Conservation (phyloP, 2,329 filamentous ascomycete species). For the Aspergillus sp. region DNA sequence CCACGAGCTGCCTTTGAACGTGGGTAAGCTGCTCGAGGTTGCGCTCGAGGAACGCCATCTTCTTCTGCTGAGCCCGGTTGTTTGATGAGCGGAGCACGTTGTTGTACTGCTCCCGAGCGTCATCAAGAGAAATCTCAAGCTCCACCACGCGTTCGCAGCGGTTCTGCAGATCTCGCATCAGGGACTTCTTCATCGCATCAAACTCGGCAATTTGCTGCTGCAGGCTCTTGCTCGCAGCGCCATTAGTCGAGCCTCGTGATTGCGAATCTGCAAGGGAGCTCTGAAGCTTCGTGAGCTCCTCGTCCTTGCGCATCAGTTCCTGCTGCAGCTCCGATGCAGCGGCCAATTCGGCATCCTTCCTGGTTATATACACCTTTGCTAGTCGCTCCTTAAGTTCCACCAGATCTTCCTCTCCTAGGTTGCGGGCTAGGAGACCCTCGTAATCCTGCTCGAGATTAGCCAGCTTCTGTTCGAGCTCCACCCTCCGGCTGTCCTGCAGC, state of each 20-base stretch:
- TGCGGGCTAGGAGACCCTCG: slow-evolving; percentile 76
- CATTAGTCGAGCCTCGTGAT: slow-evolving; percentile 57
- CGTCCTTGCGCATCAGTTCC: slow-evolving; percentile 72
- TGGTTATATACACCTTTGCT: slow-evolving; percentile 72
- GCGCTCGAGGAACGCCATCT: slow-evolving; percentile 98
- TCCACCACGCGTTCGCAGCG: slow-evolving; percentile 97
- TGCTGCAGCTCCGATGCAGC: slow-evolving; percentile 74
- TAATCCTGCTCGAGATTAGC: slow-evolving; percentile 77
- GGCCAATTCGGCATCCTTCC: slow-evolving; percentile 70
- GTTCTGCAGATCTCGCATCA: slow-evolving; percentile 98
- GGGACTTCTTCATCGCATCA: slow-evolving; percentile 98
- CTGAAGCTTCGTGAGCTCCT: slow-evolving; percentile 81
- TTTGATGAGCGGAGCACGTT: slow-evolving; percentile 95
- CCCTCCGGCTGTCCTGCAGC: slow-evolving; percentile 64
- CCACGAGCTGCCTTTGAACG: slow-evolving; percentile 94
- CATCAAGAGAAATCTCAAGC: slow-evolving; percentile 94
- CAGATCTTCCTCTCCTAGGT: slow-evolving; percentile 73
- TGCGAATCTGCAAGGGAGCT: slow-evolving; percentile 73
- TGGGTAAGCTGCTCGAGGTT: slow-evolving; percentile 97
- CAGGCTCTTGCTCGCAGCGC: slow-evolving; percentile 70
- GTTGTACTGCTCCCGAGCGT: slow-evolving; percentile 98
- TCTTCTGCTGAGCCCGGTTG: slow-evolving; percentile 99
- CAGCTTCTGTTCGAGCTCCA: slow-evolving; percentile 75
- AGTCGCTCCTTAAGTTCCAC: slow-evolving; percentile 81
- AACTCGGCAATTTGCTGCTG: slow-evolving; percentile 99